Evolutionary conservation across 306 rosid genomes (phyloP).

Genomic region (Inga leiocalycina): DNA sequence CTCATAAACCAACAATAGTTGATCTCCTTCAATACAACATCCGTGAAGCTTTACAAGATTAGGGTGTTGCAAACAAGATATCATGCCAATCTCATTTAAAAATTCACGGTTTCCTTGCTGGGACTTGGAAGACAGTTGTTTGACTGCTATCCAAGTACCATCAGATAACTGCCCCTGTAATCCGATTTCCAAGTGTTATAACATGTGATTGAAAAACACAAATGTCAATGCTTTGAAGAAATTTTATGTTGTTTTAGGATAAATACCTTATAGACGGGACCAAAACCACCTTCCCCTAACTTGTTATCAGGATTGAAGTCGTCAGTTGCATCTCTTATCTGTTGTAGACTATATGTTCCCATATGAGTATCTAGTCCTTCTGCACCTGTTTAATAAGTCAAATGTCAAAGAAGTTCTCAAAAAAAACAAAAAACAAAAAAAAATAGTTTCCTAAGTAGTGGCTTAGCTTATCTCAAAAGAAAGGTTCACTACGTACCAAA

Average conservation of each 20-base stretch:
- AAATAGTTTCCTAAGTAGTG: neutral
- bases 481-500: neutral
- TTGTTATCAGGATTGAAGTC: slow-evolving; percentile 54
- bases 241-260: neutral
- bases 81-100: slow-evolving; percentile 57
- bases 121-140: slow-evolving; percentile 57
- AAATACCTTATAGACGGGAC: slow-evolving; percentile 69
- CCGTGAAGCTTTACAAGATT: slow-evolving; percentile 69
- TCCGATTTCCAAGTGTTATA: neutral
- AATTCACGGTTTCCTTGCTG: slow-evolving; percentile 61
- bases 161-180: slow-evolving; percentile 52
- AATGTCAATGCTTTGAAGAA: neutral
- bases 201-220: slow-evolving; percentile 5
- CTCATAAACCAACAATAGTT: slow-evolving; percentile 61
- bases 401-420: neutral
- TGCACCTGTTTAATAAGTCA: slow-evolving; percentile 33
- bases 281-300: slow-evolving; percentile 85
- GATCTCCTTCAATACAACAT: slow-evolving; percentile 58
- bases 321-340: slow-evolving; percentile 62
- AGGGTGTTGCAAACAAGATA: slow-evolving; percentile 65
- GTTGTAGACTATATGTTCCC: slow-evolving; percentile 45
- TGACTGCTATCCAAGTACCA: slow-evolving; percentile 59
- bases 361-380: slow-evolving; percentile 38
- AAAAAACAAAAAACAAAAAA: neutral
- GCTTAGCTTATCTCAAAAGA: neutral